A percentile compares a stretch with the other conserved stretches of the same genome.
Evolutionary conservation across 1,139 yeast genomes (phyloP).

Genomic region (Geotrichum carabidarum): DNA sequence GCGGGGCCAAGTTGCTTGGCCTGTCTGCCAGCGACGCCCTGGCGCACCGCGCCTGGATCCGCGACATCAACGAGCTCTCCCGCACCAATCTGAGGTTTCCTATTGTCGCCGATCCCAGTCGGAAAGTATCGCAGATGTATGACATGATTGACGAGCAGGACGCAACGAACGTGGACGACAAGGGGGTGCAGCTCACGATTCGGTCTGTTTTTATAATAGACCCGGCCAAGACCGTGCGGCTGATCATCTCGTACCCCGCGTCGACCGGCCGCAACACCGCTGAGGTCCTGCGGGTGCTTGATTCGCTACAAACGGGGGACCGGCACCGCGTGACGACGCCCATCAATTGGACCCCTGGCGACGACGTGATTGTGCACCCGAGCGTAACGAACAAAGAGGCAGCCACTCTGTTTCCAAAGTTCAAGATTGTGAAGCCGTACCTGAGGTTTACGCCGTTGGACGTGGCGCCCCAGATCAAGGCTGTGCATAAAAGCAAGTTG

Average conservation of each 20-base stretch:
- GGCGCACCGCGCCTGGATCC: slow-evolving; percentile 74
- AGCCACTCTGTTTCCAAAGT: slow-evolving; percentile 65
- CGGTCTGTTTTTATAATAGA: slow-evolving; percentile 81
- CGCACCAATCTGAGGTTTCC: slow-evolving; percentile 67
- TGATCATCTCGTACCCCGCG: slow-evolving; percentile 74
- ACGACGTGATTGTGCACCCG: slow-evolving; percentile 80
- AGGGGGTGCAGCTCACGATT: slow-evolving; percentile 63
- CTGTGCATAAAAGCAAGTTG: neutral
- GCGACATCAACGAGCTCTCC: slow-evolving; percentile 74
- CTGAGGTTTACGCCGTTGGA: slow-evolving; percentile 52
- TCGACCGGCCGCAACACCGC: slow-evolving; percentile 86
- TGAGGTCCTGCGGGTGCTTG: slow-evolving; percentile 74
- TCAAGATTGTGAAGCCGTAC: slow-evolving; percentile 73
- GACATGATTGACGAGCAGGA: slow-evolving; percentile 77
- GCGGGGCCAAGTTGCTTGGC: slow-evolving; percentile 73
- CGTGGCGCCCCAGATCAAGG: slow-evolving; percentile 2
- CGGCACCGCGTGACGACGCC: slow-evolving; percentile 71
- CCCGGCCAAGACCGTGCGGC: slow-evolving; percentile 67
- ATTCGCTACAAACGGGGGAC: slow-evolving; percentile 74
- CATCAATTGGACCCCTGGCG: slow-evolving; percentile 81
- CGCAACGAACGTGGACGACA: slow-evolving; percentile 53
- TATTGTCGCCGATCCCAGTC: slow-evolving; percentile 68
- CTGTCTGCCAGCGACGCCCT: slow-evolving; percentile 67
- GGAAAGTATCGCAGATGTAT: slow-evolving; percentile 62
- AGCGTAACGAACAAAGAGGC: slow-evolving; percentile 67